A percentile compares a stretch with the other conserved stretches of the same genome.
Conservation (phyloP, 108 stramenopile species). For the Nannochloropsis granulata region DNA sequence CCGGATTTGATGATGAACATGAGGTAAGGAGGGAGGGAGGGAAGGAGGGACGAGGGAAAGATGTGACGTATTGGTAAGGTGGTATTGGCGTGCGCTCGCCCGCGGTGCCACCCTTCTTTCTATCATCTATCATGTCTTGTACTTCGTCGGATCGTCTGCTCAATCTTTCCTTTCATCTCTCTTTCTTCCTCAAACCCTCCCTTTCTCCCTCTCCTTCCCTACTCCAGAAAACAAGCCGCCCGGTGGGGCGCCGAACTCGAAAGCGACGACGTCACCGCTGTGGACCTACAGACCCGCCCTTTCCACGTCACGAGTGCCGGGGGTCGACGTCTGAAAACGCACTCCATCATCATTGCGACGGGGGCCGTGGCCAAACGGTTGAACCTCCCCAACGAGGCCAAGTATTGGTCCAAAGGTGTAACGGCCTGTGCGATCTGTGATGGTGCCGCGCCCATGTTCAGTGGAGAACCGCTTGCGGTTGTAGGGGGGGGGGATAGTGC, state of each 20-base stretch:
- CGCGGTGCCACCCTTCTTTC: no score
- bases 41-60: neutral
- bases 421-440: constrained; percentile 32
- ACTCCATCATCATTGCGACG: constrained; percentile 27
- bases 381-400: constrained; percentile 8
- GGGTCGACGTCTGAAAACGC: neutral
- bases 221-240: neutral
- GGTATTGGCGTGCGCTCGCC: no score
- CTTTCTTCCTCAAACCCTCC: no score
- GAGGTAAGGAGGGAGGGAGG: neutral
- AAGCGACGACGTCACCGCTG: constrained; percentile 15
- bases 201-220: no score
- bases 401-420: constrained; percentile 11
- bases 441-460: constrained; percentile 23
- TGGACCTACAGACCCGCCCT: constrained; percentile 6
- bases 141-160: no score
- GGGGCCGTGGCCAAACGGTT: constrained; percentile 16
- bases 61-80: neutral
- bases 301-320: neutral
- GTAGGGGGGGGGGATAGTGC: constrained; percentile 26
- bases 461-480: constrained; percentile 6
- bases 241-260: constrained; percentile 11
- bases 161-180: no score
- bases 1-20: constrained; percentile 21
- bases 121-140: no score